These are phyloP conservation scores for Diplodia mutila DNA, from an alignment of 2,329 filamentous ascomycete species.

Conservation along the genomic window DNA sequence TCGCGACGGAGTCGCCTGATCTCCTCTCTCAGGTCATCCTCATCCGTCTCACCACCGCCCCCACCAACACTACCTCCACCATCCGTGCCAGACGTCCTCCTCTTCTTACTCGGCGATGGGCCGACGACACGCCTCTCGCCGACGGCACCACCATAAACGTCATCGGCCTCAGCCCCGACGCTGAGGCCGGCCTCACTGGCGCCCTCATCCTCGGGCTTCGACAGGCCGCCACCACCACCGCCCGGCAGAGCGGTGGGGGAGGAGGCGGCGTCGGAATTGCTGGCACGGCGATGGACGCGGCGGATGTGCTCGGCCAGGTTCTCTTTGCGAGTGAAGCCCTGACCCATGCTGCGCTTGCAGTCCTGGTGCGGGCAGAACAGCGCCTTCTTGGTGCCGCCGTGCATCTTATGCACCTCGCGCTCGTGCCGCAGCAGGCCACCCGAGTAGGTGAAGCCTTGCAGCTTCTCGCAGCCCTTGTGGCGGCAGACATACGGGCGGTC, in stretches of 20 bases:
- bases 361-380: constrained; percentile 83
- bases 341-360: constrained; percentile 86
- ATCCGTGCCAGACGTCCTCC: constrained; percentile 37
- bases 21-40: constrained; percentile 42
- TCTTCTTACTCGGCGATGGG: constrained; percentile 35
- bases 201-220: constrained; percentile 5
- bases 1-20: constrained; percentile 47
- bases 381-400: constrained; percentile 84
- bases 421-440: constrained; percentile 88
- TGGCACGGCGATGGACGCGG: constrained; percentile 68
- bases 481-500: constrained; percentile 89
- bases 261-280: constrained; percentile 29
- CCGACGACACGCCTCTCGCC: constrained; percentile 33
- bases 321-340: constrained; percentile 90
- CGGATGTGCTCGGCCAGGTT: constrained; percentile 93
- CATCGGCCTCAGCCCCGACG: constrained; percentile 33
- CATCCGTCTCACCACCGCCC: constrained; percentile 35
- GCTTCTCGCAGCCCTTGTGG: constrained; percentile 82
- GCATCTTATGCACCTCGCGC: constrained; percentile 89
- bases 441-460: constrained; percentile 93
- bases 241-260: constrained; percentile 3
- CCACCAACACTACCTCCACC: constrained; percentile 24
- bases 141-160: constrained; percentile 32
- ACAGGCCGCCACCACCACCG: not conserved
- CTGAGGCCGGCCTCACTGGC: constrained; percentile 11